Base-by-base conservation (phyloP, 176 grass and related monocot genomes). In the Metroxylon sagu region DNA sequence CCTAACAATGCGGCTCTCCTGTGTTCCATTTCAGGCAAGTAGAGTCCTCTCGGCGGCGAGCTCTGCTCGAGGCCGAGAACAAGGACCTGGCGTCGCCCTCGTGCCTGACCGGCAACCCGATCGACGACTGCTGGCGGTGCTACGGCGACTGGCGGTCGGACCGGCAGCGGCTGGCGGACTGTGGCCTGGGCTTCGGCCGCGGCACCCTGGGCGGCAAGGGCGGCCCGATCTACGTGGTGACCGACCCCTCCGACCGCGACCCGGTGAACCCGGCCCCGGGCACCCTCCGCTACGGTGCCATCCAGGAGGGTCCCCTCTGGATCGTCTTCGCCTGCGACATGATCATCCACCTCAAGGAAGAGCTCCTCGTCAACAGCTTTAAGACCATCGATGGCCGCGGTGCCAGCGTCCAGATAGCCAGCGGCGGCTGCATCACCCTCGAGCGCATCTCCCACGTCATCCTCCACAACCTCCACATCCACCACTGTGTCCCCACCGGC, bases 241-340 rank as follows among this genome's bases (percentile, higher is more conserved):
- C 93, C 0, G 87, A 97, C 66, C 28, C 93, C 2, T 91, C 93
- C 0, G 93, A 97, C 78, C 56, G 50, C 21, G 84, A 97, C 69
- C 54, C 93, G 19, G 93, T 97, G 51, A 92, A 80, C 80, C 93
- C 93, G 0, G 6, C 5, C 3, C 81, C 84, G 0, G 93, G 93
- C 26, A 97, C 87, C 5, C 87, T 97, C 64, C 87, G 93, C 0
- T 71, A 97, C 76, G 93, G 72, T 48, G 84, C 25, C n/a, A 85
- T 97, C 85, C 87, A 97, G 76, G 93, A 97, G 4, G 93, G 84
- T 6, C 93, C 93, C 0, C 84, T 97, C 5, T 97, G 93, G 93
- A 97, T 97, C 76, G 74, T 85, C 18, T 97, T 97, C 78, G 61
- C 75, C 8, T 39, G 29, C 19, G 93, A 92, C 84, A 97, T 97